Percentiles rank a stretch among this genome's conserved stretches.
Conservation (phyloP, 1,284 basidiomycete species). For the Coriolopsis trogii region DNA sequence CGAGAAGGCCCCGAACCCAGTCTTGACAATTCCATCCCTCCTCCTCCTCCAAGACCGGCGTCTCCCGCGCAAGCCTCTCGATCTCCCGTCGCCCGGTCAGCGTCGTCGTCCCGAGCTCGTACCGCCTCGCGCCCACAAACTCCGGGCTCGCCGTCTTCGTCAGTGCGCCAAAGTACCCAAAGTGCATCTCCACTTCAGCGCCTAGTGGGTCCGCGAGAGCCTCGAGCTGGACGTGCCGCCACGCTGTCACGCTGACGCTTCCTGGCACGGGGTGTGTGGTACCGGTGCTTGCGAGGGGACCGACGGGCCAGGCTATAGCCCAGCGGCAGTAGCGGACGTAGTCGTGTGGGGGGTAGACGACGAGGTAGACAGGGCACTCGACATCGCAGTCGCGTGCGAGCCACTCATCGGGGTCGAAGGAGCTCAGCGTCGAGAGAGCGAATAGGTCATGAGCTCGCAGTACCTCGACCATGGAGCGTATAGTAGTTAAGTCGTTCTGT, state of each 20-base stretch:
- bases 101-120: constrained; percentile 10
- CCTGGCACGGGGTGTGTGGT: neutral
- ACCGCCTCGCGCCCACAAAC: constrained; percentile 12
- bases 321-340: constrained; percentile 11
- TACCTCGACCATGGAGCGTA: constrained; percentile 8
- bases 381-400: constrained; percentile 24
- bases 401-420: constrained; percentile 21
- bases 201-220: constrained; percentile 13
- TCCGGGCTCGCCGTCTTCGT: constrained; percentile 20
- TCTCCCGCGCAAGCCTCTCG: constrained; percentile 14
- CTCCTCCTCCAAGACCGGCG: constrained; percentile 1
- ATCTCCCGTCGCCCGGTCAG: constrained; percentile 10
- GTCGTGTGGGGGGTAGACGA: constrained; percentile 12
- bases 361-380: constrained; percentile 17
- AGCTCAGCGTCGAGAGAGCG: neutral
- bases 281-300: neutral
- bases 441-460: constrained; percentile 4
- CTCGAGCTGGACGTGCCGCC: constrained; percentile 22
- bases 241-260: constrained; percentile 8
- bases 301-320: constrained; percentile 20
- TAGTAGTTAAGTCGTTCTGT: neutral
- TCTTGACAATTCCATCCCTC: constrained; percentile 3
- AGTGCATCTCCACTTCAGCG: constrained; percentile 13
- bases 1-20: constrained; percentile 15
- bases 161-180: constrained; percentile 21